Evolutionary conservation across 2,329 filamentous ascomycete species (phyloP), one percentile per base, ranked within the genome.

Genomic region (Aspergillus neotritici): DNA sequence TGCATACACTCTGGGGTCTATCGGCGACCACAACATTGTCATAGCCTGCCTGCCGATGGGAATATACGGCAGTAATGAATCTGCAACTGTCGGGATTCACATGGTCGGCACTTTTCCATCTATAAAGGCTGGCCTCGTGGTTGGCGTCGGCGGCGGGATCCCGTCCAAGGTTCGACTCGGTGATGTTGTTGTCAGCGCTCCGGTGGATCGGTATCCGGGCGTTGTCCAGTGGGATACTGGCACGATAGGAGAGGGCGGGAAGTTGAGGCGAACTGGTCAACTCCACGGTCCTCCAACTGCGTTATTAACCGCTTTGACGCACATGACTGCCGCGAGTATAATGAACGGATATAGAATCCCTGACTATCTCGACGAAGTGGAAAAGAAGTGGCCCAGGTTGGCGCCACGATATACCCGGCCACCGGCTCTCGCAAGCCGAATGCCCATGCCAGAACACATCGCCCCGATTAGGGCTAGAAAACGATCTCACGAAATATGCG

Each of bases 91-190:
- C 0, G 52, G 50, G 2, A 36, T 39, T 8, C 34, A 49, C 10
- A 44, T 59, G 28, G 17, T 34, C 40, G 44, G 28, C 10, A 45
- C 31, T 32, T 63, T 53, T 38, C 52, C 49, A 31, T 48, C 40
- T 11, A 46, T 56, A 10, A 25, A 44, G 12, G 37, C 51, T 17
- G 57, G 61, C 2, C 54, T 75, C 1, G 63, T 75, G 60, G 69
- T 74, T 1, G 70, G 70, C 13, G 67, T 74, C 31, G 70, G 66
- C 0, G 64, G 65, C 10, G 60, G 57, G 0, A 50, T 56, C 1
- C 60, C 59, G 4, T 54, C 47, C 29, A 11, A 9, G 4, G 58
- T 64, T n/a, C 53, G 58, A 11, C 54, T 64, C 0, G 61, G 61
- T 1, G 60, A 65, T 44, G 50, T 65, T 6, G 55, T 60, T 1